Percentiles rank a stretch among this genome's conserved stretches.
These are phyloP conservation scores for Silene conica DNA, from an alignment of 148 eudicot species.

Conservation along the genomic window DNA sequence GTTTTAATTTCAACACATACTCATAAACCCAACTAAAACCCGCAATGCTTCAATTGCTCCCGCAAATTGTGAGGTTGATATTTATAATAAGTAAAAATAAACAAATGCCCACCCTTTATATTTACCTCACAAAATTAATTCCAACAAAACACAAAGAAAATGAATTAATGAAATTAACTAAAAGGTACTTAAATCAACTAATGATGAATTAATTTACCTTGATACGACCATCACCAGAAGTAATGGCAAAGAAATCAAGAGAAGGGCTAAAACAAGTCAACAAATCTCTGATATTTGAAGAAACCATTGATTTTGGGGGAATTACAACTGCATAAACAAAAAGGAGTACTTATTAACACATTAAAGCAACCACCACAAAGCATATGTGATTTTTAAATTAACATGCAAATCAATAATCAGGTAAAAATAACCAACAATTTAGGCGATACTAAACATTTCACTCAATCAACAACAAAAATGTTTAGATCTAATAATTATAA, in stretches of 20 bases:
- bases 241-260: constrained; percentile 64
- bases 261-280: constrained; percentile 76
- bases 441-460: too few species aligned
- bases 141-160: too few species aligned
- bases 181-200: neutral
- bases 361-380: too few species aligned
- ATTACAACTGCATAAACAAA: neutral
- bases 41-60: neutral
- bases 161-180: neutral
- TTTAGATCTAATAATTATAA: too few species aligned
- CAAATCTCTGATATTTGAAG: constrained; percentile 61
- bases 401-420: too few species aligned
- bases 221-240: constrained; percentile 79
- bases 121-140: neutral
- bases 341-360: neutral
- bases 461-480: too few species aligned
- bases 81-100: too few species aligned
- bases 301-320: constrained; percentile 29
- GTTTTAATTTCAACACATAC: neutral
- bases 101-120: neutral
- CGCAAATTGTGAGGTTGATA: too few species aligned
- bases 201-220: constrained; percentile 44
- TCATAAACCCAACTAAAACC: constrained; percentile 5
- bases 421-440: too few species aligned
- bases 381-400: too few species aligned